Base-by-base conservation (phyloP, 2,329 filamentous ascomycete species). In the Myotisia sp. region DNA sequence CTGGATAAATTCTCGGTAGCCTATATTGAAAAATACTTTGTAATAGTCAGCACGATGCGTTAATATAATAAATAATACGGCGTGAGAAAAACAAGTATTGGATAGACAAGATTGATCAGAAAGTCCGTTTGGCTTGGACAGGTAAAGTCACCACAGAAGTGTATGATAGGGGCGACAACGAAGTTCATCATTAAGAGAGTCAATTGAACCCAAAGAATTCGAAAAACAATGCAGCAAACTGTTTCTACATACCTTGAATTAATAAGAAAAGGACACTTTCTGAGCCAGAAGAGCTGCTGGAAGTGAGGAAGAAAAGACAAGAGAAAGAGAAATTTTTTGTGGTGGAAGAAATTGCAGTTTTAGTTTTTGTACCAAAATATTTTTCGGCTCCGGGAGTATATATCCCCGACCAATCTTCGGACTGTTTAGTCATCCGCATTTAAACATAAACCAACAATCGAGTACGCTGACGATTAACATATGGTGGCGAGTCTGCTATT, bases 131-230 rank as follows among this genome's bases (percentile, higher is more conserved):
- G 68, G 68, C 64, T 63, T 54, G 60, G 66, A 71, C 68, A 67
- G 64, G 67, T 69, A 64, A 63, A 61, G 22, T 72, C 68, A 71
- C 67, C 69, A 72, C 52, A 47, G 51, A 51, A 56, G 48, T 48
- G 49, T 71, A 60, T 62, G 69, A 71, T 72, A 72, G 69, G 69
- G 69, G 69, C 69, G 69, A 73, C 68, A 72, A 65, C 58, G 56
- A 59, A 45, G 60, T 64, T 72, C 69, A 72, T 73, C 68, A 68
- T 63, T 24, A 12, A 9, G 12, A 24, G 22, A 12, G 8, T 24
- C n/a, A n/a, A n/a, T n/a, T n/a, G n/a, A n/a, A n/a, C n/a, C n/a
- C n/a, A n/a, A n/a, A n/a, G n/a, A n/a, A n/a, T n/a, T n/a, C n/a
- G n/a, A n/a, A n/a, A n/a, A n/a, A n/a, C n/a, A n/a, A n/a, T n/a